These are phyloP conservation scores for Oxytropis ochrocephala DNA, from an alignment of 306 rosid genomes.

Conservation along the genomic window DNA sequence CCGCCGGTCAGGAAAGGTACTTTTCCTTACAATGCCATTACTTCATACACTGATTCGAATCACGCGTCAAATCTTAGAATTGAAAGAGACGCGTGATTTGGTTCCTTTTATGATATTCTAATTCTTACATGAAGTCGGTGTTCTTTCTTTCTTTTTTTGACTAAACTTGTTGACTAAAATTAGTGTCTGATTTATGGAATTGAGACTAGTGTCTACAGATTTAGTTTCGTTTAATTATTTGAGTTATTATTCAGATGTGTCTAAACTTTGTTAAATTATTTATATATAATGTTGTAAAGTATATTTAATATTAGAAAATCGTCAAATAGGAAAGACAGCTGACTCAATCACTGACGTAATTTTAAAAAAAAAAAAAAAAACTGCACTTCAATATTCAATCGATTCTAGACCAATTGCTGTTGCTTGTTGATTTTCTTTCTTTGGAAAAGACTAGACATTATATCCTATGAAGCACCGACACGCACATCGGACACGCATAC, in stretches of 20 bases:
- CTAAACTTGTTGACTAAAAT: background rate
- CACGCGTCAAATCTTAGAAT: background rate
- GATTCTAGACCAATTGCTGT: background rate
- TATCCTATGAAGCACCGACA: too few relatives aligned
- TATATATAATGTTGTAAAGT: background rate
- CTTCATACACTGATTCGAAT: background rate
- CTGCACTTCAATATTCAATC: too few relatives aligned
- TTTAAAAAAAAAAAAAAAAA: background rate
- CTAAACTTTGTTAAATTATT: background rate
- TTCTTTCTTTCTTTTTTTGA: background rate
- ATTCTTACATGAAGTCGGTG: background rate
- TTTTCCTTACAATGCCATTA: background rate
- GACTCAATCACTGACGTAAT: background rate
- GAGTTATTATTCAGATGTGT: background rate
- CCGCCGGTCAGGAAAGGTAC: too few relatives aligned
- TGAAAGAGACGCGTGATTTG: too few relatives aligned
- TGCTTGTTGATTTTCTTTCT: background rate
- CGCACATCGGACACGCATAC: too few relatives aligned
- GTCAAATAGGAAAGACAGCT: background rate
- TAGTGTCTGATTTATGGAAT: background rate
- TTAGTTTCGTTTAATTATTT: too few relatives aligned
- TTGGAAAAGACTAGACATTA: background rate
- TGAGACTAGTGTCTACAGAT: background rate
- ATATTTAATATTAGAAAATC: background rate
- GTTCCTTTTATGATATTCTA: background rate